phyloP scores from a whole-genome alignment of 495 filamentous ascomycete species.

The Pyrenopolyporus hunteri region DNA sequence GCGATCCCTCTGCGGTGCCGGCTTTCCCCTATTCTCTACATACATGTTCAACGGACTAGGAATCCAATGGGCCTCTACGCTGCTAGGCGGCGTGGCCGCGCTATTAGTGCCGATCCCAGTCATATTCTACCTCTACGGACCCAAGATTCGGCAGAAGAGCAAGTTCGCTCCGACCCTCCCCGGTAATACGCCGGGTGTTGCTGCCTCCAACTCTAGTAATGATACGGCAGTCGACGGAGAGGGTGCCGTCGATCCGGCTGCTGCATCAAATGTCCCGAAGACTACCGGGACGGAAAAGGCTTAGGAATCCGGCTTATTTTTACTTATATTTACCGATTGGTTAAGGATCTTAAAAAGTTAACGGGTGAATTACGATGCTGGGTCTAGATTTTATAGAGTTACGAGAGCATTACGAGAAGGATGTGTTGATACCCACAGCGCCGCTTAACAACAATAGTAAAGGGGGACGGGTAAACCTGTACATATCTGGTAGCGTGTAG shows the following conservation, averaged over 20 bases:
- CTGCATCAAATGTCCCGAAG: conserved; percentile 32
- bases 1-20: conserved; percentile 75
- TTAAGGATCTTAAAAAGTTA: not conserved
- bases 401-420: not conserved
- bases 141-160: conserved; percentile 67
- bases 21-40: conserved; percentile 80
- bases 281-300: conserved; percentile 28
- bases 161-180: conserved; percentile 67
- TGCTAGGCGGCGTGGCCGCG: conserved; percentile 75
- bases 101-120: conserved; percentile 77
- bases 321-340: not conserved
- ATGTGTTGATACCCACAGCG: conserved; percentile 9
- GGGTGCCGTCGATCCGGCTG: conserved; percentile 30
- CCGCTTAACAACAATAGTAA: not conserved
- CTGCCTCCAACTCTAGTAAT: conserved; percentile 30
- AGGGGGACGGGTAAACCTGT: no score
- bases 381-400: conserved; percentile 25
- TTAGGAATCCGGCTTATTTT: conserved; percentile 3
- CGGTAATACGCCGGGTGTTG: conserved; percentile 14
- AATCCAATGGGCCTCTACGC: conserved; percentile 76
- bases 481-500: no score
- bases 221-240: conserved; percentile 27
- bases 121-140: conserved; percentile 67
- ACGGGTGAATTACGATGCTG: conserved; percentile 1
- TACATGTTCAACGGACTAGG: conserved; percentile 83